Conservation (phyloP, 2,329 filamentous ascomycete genomes). For the Beauveria sp. region DNA sequence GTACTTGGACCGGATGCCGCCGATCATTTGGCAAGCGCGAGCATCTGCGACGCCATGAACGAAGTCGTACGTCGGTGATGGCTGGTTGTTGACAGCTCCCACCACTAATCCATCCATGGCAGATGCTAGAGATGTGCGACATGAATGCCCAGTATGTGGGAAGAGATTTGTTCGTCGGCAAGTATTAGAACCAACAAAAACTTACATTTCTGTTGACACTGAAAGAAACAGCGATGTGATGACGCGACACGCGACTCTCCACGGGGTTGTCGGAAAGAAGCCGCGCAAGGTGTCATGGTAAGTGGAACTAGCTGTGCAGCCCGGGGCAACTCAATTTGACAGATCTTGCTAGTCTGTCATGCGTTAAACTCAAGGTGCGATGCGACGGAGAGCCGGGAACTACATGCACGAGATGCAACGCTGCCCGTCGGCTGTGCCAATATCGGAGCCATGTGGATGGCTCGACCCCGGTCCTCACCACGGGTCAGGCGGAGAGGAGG, state of each 20-base stretch:
- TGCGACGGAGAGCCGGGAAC: conserved; percentile 6
- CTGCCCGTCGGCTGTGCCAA: background rate
- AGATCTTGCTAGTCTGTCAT: background rate
- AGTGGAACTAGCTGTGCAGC: background rate
- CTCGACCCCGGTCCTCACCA: background rate
- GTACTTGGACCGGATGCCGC: background rate
- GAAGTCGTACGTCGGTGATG: background rate
- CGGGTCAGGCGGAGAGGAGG: background rate
- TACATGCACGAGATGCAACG: background rate
- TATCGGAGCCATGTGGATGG: conserved; percentile 3
- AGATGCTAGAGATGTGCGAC: conserved; percentile 4
- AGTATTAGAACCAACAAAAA: background rate
- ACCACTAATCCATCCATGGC: background rate
- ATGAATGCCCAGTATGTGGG: conserved; percentile 5
- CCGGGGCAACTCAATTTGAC: background rate
- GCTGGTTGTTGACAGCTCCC: background rate
- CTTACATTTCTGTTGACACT: background rate
- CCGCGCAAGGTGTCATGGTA: conserved; percentile 6
- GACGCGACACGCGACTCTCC: conserved; percentile 6
- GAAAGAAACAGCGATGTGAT: conserved; percentile 1
- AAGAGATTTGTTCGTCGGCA: conserved; percentile 6
- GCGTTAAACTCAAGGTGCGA: conserved; percentile 5
- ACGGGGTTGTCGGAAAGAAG: background rate
- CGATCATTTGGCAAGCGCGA: conserved; percentile 8
- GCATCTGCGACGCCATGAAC: conserved; percentile 7